Percentiles rank a stretch among this genome's conserved stretches.
These are phyloP conservation scores for Entomortierella chlamydospora DNA, from an alignment of 192 early-diverging fungal species.

Conservation along the genomic window DNA sequence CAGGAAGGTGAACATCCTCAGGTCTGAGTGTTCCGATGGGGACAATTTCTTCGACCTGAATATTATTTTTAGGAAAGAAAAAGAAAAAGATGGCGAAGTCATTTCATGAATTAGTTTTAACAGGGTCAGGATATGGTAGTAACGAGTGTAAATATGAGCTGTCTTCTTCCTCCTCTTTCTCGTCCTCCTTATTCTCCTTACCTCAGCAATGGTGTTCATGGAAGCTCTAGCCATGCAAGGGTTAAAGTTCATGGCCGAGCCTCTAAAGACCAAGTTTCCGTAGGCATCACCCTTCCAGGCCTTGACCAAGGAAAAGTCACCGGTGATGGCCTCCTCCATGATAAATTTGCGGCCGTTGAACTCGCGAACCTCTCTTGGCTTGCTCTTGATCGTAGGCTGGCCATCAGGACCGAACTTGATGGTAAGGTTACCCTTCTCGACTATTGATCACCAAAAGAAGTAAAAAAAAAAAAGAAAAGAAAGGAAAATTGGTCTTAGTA, in stretches of 20 bases:
- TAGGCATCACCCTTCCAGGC: constrained; percentile 87
- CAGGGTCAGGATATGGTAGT: too few species aligned
- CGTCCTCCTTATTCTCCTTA: neutral
- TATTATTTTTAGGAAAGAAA: neutral
- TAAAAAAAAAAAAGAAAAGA: too few species aligned
- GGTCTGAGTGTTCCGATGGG: constrained; percentile 73
- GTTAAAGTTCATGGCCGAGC: constrained; percentile 83
- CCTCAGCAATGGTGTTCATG: constrained; percentile 79
- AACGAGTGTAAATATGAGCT: too few species aligned
- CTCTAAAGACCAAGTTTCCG: constrained; percentile 81
- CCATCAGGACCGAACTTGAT: constrained; percentile 77
- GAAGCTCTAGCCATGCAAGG: constrained; percentile 80
- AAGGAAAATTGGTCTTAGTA: too few species aligned
- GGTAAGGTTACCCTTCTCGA: constrained; percentile 77
- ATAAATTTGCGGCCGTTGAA: constrained; percentile 77
- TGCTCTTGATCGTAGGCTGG: constrained; percentile 63
- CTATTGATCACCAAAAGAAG: too few species aligned
- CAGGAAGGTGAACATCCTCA: constrained; percentile 79
- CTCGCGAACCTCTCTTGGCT: constrained; percentile 73
- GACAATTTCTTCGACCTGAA: constrained; percentile 78
- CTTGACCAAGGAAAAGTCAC: constrained; percentile 82
- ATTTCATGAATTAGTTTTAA: too few species aligned
- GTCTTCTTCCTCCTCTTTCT: too few species aligned
- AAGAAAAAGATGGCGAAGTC: too few species aligned
- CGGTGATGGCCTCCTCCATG: constrained; percentile 82